Evolutionary conservation across 2,329 filamentous ascomycete species (phyloP).

Genomic region (Cercospora sp.): DNA sequence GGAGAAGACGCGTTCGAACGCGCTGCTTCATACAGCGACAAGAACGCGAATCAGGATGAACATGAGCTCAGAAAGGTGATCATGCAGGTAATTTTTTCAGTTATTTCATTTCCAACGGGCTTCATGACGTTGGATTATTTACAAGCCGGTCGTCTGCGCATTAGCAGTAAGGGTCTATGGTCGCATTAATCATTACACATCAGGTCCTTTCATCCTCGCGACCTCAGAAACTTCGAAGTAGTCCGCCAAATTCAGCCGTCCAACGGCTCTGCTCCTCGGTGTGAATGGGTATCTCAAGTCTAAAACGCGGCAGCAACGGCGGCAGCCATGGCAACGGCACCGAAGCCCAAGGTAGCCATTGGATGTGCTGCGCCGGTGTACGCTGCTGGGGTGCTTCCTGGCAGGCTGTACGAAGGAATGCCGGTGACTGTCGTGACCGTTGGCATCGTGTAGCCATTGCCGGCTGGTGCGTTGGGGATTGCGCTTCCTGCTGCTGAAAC

Average conservation of each 20-base stretch:
- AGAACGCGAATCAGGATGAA: neutral
- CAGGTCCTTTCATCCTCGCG: slow-evolving; percentile 4
- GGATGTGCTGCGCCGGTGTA: slow-evolving; percentile 18
- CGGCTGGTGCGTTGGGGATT: neutral
- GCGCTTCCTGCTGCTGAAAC: slow-evolving; percentile 3
- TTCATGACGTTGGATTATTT: slow-evolving; percentile 12
- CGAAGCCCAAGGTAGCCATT: slow-evolving; percentile 11
- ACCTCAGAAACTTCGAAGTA: slow-evolving; percentile 1
- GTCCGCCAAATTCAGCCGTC: neutral
- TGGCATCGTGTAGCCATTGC: slow-evolving; percentile 11
- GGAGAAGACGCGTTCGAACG: neutral
- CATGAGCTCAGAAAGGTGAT: neutral
- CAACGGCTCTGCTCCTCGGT: neutral
- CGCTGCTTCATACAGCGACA: neutral
- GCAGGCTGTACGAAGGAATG: slow-evolving; percentile 10
- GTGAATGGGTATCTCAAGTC: slow-evolving; percentile 8
- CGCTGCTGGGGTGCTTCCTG: slow-evolving; percentile 14
- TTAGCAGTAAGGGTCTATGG: slow-evolving; percentile 12
- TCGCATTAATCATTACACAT: slow-evolving; percentile 15
- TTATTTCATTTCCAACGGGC: slow-evolving; percentile 7
- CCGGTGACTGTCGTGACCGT: slow-evolving; percentile 4
- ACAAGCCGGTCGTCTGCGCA: slow-evolving; percentile 15
- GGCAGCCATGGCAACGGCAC: slow-evolving; percentile 16
- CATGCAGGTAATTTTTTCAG: neutral
- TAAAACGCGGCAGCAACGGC: slow-evolving; percentile 17